These are phyloP conservation scores for Earliella scabrosa DNA, from an alignment of 1,284 basidiomycete genomes.

Conservation along the genomic window DNA sequence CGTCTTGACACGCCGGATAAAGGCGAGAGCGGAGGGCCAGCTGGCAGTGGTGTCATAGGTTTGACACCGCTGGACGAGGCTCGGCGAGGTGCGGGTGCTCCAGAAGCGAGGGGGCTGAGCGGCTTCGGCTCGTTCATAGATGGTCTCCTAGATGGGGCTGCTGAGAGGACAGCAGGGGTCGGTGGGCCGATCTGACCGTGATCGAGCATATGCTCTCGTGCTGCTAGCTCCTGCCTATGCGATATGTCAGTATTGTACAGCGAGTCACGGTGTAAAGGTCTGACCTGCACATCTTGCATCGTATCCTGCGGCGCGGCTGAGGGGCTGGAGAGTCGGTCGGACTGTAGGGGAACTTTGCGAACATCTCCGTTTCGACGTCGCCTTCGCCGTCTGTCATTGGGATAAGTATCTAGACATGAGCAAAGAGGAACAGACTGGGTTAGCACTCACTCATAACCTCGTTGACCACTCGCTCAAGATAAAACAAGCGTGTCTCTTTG, in stretches of 20 bases:
- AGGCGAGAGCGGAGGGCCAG: constrained; percentile 18
- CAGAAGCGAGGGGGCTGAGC: constrained; percentile 17
- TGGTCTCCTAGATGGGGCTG: constrained; percentile 54
- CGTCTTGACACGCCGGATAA: constrained; percentile 28
- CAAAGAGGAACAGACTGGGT: no score
- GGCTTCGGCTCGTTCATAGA: constrained; percentile 34
- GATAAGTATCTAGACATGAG: no score
- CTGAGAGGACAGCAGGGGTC: constrained; percentile 56
- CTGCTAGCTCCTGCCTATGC: constrained; percentile 78
- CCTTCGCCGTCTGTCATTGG: constrained; percentile 79
- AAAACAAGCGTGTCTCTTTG: constrained; percentile 78
- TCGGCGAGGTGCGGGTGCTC: constrained; percentile 9
- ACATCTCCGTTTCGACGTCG: constrained; percentile 67
- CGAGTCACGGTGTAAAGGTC: constrained; percentile 16
- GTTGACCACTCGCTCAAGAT: constrained; percentile 74
- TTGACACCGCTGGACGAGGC: constrained; percentile 12
- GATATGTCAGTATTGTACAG: neutral
- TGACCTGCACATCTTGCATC: constrained; percentile 92
- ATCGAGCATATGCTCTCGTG: constrained; percentile 90
- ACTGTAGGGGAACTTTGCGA: constrained; percentile 73
- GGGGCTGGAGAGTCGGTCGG: constrained; percentile 64
- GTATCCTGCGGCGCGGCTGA: constrained; percentile 74
- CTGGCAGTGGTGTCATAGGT: no score
- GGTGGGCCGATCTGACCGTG: constrained; percentile 79
- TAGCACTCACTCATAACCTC: constrained; percentile 77